A percentile compares a stretch with the other conserved stretches of the same genome.
Evolutionary conservation across 2,329 filamentous ascomycete species (phyloP).

Genomic region (Aspergillus thermomutatus): DNA sequence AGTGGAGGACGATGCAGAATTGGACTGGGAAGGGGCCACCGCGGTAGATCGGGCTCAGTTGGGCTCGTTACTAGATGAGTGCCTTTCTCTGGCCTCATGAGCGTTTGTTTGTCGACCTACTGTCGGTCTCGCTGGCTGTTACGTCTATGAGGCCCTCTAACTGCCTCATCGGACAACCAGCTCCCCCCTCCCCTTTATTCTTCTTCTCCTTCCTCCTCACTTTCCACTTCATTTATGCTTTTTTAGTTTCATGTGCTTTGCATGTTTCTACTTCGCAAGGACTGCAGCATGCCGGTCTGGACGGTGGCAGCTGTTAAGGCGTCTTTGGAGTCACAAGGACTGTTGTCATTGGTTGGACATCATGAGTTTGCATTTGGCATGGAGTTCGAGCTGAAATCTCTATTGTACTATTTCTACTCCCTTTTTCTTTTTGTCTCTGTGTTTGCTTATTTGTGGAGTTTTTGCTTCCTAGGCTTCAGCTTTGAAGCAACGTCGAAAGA

Average conservation of each 20-base stretch:
- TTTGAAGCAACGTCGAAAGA: slow-evolving; percentile 2
- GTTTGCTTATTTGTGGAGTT: neutral
- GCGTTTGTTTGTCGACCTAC: neutral
- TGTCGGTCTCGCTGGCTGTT: neutral
- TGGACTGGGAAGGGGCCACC: slow-evolving; percentile 39
- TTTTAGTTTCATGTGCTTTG: neutral
- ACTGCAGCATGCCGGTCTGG: neutral
- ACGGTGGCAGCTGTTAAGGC: neutral
- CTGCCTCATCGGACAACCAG: neutral
- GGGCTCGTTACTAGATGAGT: slow-evolving; percentile 39
- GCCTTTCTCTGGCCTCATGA: slow-evolving; percentile 41
- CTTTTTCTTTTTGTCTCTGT: neutral
- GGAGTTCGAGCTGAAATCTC: neutral
- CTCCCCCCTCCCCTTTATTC: slow-evolving; percentile 7
- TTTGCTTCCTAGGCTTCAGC: neutral
- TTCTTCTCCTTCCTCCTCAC: slow-evolving; percentile 8
- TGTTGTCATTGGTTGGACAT: neutral
- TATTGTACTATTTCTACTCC: neutral
- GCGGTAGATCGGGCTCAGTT: slow-evolving; percentile 36
- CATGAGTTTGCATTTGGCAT: neutral
- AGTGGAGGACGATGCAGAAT: slow-evolving; percentile 37
- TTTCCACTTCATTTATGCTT: slow-evolving; percentile 4
- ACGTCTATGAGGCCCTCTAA: neutral
- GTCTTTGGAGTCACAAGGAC: neutral
- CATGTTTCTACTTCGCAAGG: neutral